These are phyloP conservation scores for Backusella sp. DNA, from an alignment of 192 early-diverging fungal genomes.

Conservation along the genomic window DNA sequence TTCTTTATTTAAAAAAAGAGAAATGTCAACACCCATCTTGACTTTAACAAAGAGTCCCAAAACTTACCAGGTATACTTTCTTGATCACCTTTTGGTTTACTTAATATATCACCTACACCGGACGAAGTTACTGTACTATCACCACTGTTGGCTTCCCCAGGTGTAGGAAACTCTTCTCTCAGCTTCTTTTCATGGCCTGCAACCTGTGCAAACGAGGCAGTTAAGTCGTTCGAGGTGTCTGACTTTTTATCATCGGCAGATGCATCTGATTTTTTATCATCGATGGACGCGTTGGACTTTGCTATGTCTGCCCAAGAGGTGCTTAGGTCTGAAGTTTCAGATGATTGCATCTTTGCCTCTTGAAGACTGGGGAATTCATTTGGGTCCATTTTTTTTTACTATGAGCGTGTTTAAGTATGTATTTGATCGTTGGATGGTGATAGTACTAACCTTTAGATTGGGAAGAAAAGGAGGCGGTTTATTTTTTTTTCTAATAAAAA, in stretches of 20 bases:
- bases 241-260: background rate
- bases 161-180: constrained; percentile 26
- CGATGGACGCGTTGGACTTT: background rate
- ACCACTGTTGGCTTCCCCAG: background rate
- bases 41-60: background rate
- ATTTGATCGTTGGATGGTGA: background rate
- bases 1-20: background rate
- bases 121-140: background rate
- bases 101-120: constrained; percentile 26
- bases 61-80: background rate
- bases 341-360: background rate
- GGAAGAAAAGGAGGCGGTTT: background rate
- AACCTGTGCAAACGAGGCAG: constrained; percentile 26
- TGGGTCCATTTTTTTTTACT: constrained; percentile 1
- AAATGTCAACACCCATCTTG: background rate
- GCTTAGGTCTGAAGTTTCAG: constrained; percentile 1
- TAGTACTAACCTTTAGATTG: background rate
- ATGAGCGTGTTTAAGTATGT: background rate
- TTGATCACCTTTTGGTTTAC: background rate
- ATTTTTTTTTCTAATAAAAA: too few species aligned
- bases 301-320: constrained; percentile 17
- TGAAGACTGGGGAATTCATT: constrained; percentile 13
- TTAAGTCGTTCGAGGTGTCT: background rate
- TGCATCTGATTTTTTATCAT: background rate
- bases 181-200: constrained; percentile 16